Percentiles rank a stretch among this genome's conserved stretches.
phyloP scores from a whole-genome alignment of 805 yeast genomes.

The Metschnikowia santaceciliae region DNA sequence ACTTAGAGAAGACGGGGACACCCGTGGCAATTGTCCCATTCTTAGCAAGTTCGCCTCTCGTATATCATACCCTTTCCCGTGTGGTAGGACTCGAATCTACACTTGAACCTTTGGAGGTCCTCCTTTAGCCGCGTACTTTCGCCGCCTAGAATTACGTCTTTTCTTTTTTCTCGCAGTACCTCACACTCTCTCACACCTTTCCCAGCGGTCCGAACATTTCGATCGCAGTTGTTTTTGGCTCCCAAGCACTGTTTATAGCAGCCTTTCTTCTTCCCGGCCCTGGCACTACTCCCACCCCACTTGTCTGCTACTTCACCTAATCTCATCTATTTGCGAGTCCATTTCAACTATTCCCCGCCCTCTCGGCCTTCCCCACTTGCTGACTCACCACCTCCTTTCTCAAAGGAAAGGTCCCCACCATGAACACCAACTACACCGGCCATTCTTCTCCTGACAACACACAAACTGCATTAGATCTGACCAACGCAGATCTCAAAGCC shows the following conservation, averaged over 20 bases:
- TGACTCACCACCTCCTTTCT: constrained; percentile 6
- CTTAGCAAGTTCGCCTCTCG: background rate
- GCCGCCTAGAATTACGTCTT: constrained; percentile 3
- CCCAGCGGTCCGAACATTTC: constrained; percentile 3
- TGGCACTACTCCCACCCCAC: background rate
- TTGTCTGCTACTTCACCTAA: background rate
- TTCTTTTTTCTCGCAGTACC: constrained; percentile 5
- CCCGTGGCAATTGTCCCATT: background rate
- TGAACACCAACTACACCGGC: constrained; percentile 13
- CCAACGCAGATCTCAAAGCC: background rate
- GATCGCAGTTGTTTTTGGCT: constrained; percentile 5
- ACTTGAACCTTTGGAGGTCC: background rate
- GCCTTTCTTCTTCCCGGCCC: background rate
- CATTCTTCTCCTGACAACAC: constrained; percentile 6
- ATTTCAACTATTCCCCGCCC: background rate
- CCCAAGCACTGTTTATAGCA: background rate
- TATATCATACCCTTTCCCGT: background rate
- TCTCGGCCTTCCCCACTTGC: background rate
- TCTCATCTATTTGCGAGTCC: background rate
- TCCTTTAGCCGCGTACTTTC: background rate
- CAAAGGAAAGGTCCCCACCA: constrained; percentile 4
- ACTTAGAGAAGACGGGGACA: background rate
- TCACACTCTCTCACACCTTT: background rate
- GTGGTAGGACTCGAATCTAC: background rate
- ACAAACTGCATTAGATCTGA: constrained; percentile 5